Evolutionary conservation across 2,329 filamentous ascomycete species (phyloP), one percentile per base, ranked within the genome.

Genomic region (Penicillium sp.): DNA sequence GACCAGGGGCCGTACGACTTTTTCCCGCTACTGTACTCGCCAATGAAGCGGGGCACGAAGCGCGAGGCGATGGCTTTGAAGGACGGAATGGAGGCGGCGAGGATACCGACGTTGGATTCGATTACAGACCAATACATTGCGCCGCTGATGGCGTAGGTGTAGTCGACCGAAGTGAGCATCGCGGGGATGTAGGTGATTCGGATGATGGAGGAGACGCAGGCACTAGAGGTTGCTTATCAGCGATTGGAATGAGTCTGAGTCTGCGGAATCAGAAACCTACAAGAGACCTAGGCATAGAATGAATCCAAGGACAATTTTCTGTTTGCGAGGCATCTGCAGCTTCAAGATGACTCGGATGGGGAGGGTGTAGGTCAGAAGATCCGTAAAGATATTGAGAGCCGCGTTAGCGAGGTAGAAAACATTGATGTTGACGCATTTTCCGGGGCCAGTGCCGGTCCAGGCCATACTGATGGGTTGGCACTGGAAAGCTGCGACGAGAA

Each of bases 341-440:
- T 69, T 66, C 57, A 75, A 68, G 8, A 81, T 71, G 3, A 75
- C 76, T 21, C 72, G 72, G 42, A 83, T 75, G 1, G 81, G 81
- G 3, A 84, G 68, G 0, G 78, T 62, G 33, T 81, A 79, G n/a
- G 80, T 76, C 10, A 80, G 63, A 41, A 86, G 76, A 65, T 86
- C 82, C 6, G 82, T 84, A 41, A 79, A 61, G 43, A 84, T 84
- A 66, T 85, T 85, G 56, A 84, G 76, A 26, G 81, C 78, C 2
- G 83, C 82, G 33, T 83, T 75, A 33, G 76, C 75, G 28, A 81
- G 74, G 26, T 83, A 74, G 46, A 82, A 79, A 0, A 71, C 69
- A 2, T 78, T 74, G 54, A 85, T 70, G 49, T 73, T 65, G 49
- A 82, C 68, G 51, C 79, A 82, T n/a, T 63, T 53, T 56, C 76